Evolutionary conservation across 176 grass and related monocot genomes (phyloP), one percentile per base, ranked within the genome.

Genomic region (Zoysia japonica): DNA sequence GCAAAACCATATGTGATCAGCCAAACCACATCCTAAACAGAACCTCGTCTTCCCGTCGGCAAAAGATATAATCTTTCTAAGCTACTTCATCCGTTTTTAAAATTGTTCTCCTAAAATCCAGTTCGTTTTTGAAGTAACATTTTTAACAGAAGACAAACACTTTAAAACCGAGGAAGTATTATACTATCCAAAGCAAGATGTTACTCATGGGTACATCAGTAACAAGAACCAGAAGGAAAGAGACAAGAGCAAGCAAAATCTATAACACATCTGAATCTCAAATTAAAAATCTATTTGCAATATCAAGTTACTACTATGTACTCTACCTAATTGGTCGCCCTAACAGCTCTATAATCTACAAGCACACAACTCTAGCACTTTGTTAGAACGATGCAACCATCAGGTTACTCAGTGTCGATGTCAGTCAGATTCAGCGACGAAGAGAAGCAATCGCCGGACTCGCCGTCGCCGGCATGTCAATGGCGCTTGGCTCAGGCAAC

Each of bases 131-230:
- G 28, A 28, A 28, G 28, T 28, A 28, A 28, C 28, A 28, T 28
- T 28, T 28, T 28, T 28, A 28, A 28, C 28, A 28, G 28, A 28
- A 28, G 28, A 28, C 28, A 28, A 28, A 28, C 28, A 28, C 28
- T 28, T 28, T 28, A 28, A 28, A 28, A 28, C 28, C 28, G 28
- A 28, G 28, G 28, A 28, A 28, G 28, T 28, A 28, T 28, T 28
- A 28, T 28, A 28, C 28, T 28, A 28, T 28, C 28, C 28, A 28
- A 28, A 28, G 28, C 16, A 43, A 47, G 7, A 44, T 55, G 64
- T 45, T 64, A 79, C 64, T 67, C 84, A 9, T 82, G 8, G 77
- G 48, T 76, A 48, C 67, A 87, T 82, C 79, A 71, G 0, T 12
- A 2, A 54, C 35, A 76, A 56, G 64, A 82, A 81, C 45, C 72